Conservation (phyloP, 345 rosid genomes). For the Salix dunnii region DNA sequence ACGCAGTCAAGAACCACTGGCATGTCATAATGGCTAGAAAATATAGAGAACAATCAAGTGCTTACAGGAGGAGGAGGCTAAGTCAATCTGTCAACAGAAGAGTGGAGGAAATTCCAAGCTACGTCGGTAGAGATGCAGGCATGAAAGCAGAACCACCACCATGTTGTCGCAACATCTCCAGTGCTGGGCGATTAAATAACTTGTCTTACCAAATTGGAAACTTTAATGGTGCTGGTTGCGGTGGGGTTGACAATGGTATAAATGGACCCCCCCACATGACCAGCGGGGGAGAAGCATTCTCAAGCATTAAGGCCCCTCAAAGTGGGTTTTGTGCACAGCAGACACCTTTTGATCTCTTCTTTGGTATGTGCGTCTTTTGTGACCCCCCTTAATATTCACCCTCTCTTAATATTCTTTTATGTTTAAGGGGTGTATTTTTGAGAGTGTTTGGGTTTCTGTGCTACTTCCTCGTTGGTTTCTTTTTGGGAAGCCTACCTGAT, state of each 20-base stretch:
- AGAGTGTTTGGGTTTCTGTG: slow-evolving; percentile 25
- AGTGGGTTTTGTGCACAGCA: slow-evolving; percentile 31
- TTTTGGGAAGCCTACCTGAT: neutral
- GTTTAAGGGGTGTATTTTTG: neutral
- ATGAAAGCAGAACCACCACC: slow-evolving; percentile 17
- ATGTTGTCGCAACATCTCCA: slow-evolving; percentile 22
- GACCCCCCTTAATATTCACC: neutral
- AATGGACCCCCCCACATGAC: slow-evolving; percentile 23
- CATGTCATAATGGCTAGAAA: slow-evolving; percentile 98
- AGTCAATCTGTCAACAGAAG: slow-evolving; percentile 33
- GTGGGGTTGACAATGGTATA: slow-evolving; percentile 19
- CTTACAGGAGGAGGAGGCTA: slow-evolving; percentile 68
- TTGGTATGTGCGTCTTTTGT: slow-evolving; percentile 19
- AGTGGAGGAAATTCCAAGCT: slow-evolving; percentile 32
- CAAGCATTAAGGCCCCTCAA: slow-evolving; percentile 16
- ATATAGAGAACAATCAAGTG: slow-evolving; percentile 78
- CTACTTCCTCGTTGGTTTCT: slow-evolving; percentile 14
- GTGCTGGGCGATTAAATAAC: slow-evolving; percentile 13
- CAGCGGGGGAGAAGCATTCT: slow-evolving; percentile 19
- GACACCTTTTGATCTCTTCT: slow-evolving; percentile 33
- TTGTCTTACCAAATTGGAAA: slow-evolving; percentile 19
- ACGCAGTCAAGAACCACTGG: slow-evolving; percentile 98
- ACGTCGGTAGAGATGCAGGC: slow-evolving; percentile 24
- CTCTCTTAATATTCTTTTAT: neutral
- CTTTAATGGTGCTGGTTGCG: slow-evolving; percentile 25